Evolutionary conservation across 1,284 basidiomycete species (phyloP), one percentile per base, ranked within the genome.

Genomic region (Fomitopsis palustris): DNA sequence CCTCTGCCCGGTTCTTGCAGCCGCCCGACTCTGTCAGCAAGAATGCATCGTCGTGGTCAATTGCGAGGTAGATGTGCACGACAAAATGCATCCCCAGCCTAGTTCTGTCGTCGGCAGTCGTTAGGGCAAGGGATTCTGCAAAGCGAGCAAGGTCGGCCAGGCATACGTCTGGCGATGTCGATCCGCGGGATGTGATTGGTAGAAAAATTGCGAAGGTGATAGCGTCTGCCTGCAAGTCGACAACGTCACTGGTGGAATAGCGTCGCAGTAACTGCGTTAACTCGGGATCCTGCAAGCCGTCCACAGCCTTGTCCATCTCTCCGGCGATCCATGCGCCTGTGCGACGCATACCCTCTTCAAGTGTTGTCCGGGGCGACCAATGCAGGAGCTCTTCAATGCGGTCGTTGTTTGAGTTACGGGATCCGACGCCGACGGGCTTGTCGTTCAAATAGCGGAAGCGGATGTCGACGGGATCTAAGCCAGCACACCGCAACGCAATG

Each of bases 131-230:
- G 1, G 82, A 83, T 10, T 63, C 56, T 0, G 79, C 75, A 64
- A 85, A 85, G 0, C 17, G 41, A 4, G 55, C 29, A 5, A 86
- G 77, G 53, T 79, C 74, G 2, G 67, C 58, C 14, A 84, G 68
- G 59, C 81, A 84, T 39, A 73, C 63, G 0, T 61, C 57, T 0
- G 74, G 76, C 17, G 66, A 60, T 6, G 59, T 31, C 0, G 70
- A 69, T 2, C 80, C 78, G 1, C 80, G 75, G 17, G 84, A 85
- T 0, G 84, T 85, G 61, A 86, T 76, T 1, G 84, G 84, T 10
- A 86, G 77, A 10, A 86, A 72, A 47, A 85, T 74, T 0, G 79
- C 84, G 61, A 84, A 82, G 5, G 69, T 77, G 60, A 75, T 72
- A 0, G 64, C 67, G n/a, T 73, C 67, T 0, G 67, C 61, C 5